Base-by-base conservation (phyloP, 225 moss, liverwort and hornwort species). In the Thuidium tamariscinum region DNA sequence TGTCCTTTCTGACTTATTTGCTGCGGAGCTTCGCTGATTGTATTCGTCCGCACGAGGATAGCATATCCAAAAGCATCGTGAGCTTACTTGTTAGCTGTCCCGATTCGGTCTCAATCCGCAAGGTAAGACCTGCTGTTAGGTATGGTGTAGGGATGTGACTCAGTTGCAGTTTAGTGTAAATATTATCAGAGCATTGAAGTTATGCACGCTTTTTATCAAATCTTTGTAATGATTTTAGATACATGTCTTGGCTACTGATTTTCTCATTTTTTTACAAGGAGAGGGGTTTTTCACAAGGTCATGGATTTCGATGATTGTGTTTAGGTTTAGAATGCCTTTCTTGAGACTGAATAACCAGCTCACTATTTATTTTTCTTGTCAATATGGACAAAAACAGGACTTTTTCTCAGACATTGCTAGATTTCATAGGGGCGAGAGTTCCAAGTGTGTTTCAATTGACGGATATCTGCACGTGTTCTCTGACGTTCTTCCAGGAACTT, bases 1-100 rank as follows among this genome's bases (percentile, higher is more conserved):
- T 99, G 57, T 99, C 99, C 65, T 99, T 99, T 89, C 91, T 99
- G 82, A 99, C 99, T 49, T 99, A 99, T 88, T 90, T 99, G 90
- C 80, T 99, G 86, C 95, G 97, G 83, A 97, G 97, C 84, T 99
- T 99, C 89, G 97, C 99, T 63, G 99, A 99, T 79, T 99, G 89
- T 84, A 99, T 99, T 87, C 99, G 99, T 73, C 97, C 99, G 70
- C 99, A 99, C 61, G 99, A 99, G 83, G 99, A 99, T 68, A 96
- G 99, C 93, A 96, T 99, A 87, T 99, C 99, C 46, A 99, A 96
- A 88, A 99, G 99, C 86, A 99, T 99, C 36, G 97, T 99, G 81
- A 99, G 97, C 88, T 93, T 99, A 82, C 95, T 99, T 78, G 99
- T 97, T 82, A 99, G 94, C 89, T 99, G 99, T 87, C 99, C 99